Evolutionary conservation across 2,329 filamentous ascomycete genomes (phyloP).

Genomic region (Fusarium bulbicola): DNA sequence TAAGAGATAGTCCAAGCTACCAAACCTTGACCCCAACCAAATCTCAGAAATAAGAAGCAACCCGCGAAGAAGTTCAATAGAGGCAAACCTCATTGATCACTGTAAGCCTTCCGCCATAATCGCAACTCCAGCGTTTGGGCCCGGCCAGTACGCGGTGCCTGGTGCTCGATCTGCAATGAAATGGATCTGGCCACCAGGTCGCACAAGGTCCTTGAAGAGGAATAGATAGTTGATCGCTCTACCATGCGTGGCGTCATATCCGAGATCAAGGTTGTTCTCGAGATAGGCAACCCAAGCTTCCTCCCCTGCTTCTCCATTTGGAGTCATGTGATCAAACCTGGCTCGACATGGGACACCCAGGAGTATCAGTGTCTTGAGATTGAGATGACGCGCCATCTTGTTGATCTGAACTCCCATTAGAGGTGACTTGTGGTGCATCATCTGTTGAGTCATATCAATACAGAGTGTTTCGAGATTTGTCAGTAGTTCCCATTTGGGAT

Average conservation of each 20-base stretch:
- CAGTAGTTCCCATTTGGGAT: background rate
- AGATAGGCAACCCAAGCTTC: background rate
- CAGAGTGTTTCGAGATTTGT: background rate
- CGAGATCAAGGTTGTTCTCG: background rate
- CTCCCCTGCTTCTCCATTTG: too few relatives aligned
- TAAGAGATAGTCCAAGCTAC: background rate
- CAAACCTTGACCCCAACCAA: background rate
- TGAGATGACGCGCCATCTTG: background rate
- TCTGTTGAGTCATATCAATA: background rate
- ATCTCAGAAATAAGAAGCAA: too few relatives aligned
- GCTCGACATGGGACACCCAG: background rate
- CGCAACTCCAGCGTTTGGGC: background rate
- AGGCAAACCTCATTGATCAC: background rate
- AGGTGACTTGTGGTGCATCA: accelerated
- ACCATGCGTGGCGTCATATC: accelerated
- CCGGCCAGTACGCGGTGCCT: background rate
- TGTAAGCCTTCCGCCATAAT: background rate
- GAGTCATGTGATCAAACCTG: background rate
- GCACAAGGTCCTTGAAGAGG: background rate
- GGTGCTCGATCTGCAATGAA: background rate
- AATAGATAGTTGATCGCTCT: background rate
- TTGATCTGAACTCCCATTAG: background rate
- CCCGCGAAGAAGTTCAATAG: background rate
- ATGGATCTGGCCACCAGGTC: slow-evolving; percentile 1
- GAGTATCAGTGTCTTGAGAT: background rate